These are phyloP conservation scores for Aspergillus sp. DNA, from an alignment of 2,329 filamentous ascomycete genomes.

Conservation along the genomic window DNA sequence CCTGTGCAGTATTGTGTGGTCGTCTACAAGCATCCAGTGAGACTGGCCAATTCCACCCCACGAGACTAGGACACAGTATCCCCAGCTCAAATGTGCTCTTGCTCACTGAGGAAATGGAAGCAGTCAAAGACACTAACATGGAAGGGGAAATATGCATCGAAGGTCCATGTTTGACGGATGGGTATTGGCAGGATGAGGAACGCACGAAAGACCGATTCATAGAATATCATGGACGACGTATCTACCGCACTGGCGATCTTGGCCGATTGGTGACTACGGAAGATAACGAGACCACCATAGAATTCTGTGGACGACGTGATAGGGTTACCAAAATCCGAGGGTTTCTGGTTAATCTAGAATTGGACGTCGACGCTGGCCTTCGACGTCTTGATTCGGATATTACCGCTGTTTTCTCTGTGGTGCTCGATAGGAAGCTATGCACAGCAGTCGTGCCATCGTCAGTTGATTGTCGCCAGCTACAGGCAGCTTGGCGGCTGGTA, in stretches of 20 bases:
- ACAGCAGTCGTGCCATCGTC: conserved; percentile 2
- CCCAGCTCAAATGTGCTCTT: conserved; percentile 2
- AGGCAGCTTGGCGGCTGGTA: background rate
- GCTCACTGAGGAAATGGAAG: conserved; percentile 6
- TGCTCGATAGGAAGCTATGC: conserved; percentile 1
- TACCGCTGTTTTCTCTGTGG: conserved; percentile 7
- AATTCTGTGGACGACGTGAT: conserved; percentile 23
- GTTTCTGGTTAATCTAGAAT: conserved; percentile 31
- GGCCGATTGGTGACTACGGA: background rate
- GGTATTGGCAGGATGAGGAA: conserved; percentile 14
- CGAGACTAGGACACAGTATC: background rate
- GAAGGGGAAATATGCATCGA: conserved; percentile 19
- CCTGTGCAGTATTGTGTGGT: conserved; percentile 3
- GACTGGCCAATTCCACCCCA: conserved; percentile 8
- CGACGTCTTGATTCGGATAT: conserved; percentile 8
- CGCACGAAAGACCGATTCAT: conserved; percentile 14
- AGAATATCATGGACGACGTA: conserved; percentile 7
- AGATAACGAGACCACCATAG: conserved; percentile 8
- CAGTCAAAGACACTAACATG: background rate
- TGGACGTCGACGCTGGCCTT: conserved; percentile 23
- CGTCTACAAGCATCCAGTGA: conserved; percentile 5
- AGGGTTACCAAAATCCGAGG: conserved; percentile 28
- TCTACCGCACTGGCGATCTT: conserved; percentile 16
- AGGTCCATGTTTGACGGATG: conserved; percentile 13
- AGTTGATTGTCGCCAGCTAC: background rate